Evolutionary conservation across 495 filamentous ascomycete species (phyloP).

Genomic region (Barbatosphaeria neglecta): DNA sequence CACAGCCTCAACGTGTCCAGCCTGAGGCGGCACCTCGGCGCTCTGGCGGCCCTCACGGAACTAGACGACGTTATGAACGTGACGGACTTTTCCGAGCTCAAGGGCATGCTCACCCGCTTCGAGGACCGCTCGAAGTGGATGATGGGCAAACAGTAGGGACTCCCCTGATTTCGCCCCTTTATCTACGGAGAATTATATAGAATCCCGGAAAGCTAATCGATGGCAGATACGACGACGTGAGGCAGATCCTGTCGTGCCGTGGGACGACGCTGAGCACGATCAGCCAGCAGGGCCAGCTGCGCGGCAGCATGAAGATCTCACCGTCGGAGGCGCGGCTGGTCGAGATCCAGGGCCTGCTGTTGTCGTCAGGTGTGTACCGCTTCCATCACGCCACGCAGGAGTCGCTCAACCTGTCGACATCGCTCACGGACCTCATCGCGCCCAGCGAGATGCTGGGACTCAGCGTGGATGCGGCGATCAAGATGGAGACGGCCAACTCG

Average conservation of each 20-base stretch:
- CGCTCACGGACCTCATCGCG: slow-evolving; percentile 59
- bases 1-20: slow-evolving; percentile 45
- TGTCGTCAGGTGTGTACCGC: slow-evolving; percentile 62
- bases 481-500: slow-evolving; percentile 73
- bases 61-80: slow-evolving; percentile 63
- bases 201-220: slow-evolving; percentile 14
- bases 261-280: slow-evolving; percentile 75
- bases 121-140: slow-evolving; percentile 62
- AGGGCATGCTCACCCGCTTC: slow-evolving; percentile 50
- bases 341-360: slow-evolving; percentile 61
- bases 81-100: slow-evolving; percentile 44
- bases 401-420: slow-evolving; percentile 71
- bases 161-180: background rate
- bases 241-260: slow-evolving; percentile 68
- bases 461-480: slow-evolving; percentile 60
- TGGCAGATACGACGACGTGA: slow-evolving; percentile 65
- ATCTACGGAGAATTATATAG: slow-evolving; percentile 4
- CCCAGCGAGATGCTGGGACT: slow-evolving; percentile 56
- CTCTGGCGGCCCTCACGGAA: slow-evolving; percentile 69
- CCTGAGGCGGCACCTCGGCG: slow-evolving; percentile 53
- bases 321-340: slow-evolving; percentile 52
- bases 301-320: slow-evolving; percentile 41
- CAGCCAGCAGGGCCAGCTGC: slow-evolving; percentile 52
- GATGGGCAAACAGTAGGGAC: slow-evolving; percentile 56
- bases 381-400: slow-evolving; percentile 74